Evolutionary conservation across 169 alveolate genomes (phyloP).

Genomic region (Pseudocohnilembus persalinus): DNA sequence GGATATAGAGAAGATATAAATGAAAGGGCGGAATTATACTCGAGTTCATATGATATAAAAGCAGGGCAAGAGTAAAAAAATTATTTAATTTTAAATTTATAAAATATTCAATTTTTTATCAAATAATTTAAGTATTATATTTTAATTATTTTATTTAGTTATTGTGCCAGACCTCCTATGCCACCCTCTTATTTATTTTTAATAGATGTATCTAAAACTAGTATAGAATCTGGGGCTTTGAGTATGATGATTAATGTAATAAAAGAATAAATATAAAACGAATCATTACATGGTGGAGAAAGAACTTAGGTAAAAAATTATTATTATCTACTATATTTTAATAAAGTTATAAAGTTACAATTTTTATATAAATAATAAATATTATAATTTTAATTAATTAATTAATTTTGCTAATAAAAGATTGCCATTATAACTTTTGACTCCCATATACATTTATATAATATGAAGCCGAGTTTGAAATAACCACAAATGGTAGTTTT

Average conservation of each 20-base stretch:
- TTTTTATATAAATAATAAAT: not conserved
- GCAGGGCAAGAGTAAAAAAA: conserved; percentile 58
- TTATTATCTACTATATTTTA: no score
- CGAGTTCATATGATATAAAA: conserved; percentile 72
- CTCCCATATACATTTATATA: conserved; percentile 67
- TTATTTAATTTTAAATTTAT: not conserved
- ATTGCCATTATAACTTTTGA: conserved; percentile 74
- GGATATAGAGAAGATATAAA: conserved; percentile 57
- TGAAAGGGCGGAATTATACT: conserved; percentile 59
- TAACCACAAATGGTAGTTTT: conserved; percentile 63
- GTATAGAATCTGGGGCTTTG: conserved; percentile 66
- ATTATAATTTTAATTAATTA: not conserved
- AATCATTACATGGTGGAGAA: conserved; percentile 59
- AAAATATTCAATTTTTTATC: not conserved
- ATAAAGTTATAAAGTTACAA: not conserved
- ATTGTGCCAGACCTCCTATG: conserved; percentile 64
- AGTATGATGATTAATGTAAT: conserved; percentile 48
- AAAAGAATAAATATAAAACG: conserved; percentile 55
- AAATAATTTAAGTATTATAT: not conserved
- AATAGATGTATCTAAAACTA: conserved; percentile 67
- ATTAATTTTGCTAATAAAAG: not conserved
- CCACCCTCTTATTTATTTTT: conserved; percentile 71
- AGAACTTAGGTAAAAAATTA: conserved; percentile 47
- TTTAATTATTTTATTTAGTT: not conserved
- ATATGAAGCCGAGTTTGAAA: conserved; percentile 57